phyloP scores from a whole-genome alignment of 1,139 yeast genomes.

The Blastobotrys indianensis region DNA sequence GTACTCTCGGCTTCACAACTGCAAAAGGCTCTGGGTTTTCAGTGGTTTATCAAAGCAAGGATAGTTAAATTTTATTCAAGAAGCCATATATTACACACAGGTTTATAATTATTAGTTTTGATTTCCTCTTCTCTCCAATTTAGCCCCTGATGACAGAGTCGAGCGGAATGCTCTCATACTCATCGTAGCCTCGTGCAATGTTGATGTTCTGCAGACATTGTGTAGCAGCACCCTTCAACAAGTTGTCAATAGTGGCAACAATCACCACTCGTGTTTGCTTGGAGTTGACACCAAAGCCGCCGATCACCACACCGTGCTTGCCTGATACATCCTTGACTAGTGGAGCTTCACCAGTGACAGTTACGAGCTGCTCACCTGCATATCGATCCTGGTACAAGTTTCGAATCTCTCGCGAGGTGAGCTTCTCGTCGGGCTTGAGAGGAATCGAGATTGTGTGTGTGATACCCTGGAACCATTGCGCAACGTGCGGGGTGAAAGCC shows the following conservation, averaged over 20 bases:
- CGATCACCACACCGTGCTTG: slow-evolving; percentile 89
- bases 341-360: slow-evolving; percentile 86
- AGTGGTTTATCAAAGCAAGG: no score
- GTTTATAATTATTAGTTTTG: background rate
- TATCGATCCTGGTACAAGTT: slow-evolving; percentile 83
- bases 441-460: slow-evolving; percentile 90
- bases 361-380: slow-evolving; percentile 78
- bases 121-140: background rate
- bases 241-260: slow-evolving; percentile 91
- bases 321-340: slow-evolving; percentile 86
- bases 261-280: slow-evolving; percentile 86
- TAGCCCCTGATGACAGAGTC: slow-evolving; percentile 26
- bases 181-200: slow-evolving; percentile 82
- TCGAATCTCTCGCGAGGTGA: slow-evolving; percentile 78
- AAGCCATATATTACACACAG: background rate
- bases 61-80: no score
- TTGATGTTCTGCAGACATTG: slow-evolving; percentile 96
- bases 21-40: no score
- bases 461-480: slow-evolving; percentile 99
- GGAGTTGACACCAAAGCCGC: slow-evolving; percentile 91
- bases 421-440: slow-evolving; percentile 51
- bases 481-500: slow-evolving; percentile 95
- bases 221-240: slow-evolving; percentile 97
- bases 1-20: no score
- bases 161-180: slow-evolving; percentile 86